Evolutionary conservation across 768 basidiomycete species (phyloP).

Genomic region (Paxillus involutus): DNA sequence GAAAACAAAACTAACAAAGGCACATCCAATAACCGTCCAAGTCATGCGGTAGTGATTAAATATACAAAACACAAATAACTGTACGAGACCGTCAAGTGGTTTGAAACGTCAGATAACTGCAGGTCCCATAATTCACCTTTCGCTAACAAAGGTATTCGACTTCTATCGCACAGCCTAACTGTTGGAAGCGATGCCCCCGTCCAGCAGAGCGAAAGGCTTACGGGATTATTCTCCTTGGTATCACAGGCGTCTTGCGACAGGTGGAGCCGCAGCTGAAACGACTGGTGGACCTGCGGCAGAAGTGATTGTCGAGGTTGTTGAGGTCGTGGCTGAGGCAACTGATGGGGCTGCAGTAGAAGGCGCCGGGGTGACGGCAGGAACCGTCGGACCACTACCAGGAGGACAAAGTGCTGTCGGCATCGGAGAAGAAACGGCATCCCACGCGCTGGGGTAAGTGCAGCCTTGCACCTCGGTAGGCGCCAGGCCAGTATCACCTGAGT

Average conservation of each 20-base stretch:
- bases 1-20: background rate
- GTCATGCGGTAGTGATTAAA: background rate
- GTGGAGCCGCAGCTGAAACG: too few relatives aligned
- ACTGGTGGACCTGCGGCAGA: too few relatives aligned
- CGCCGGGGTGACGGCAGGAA: slow-evolving; percentile 1
- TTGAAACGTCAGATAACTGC: background rate
- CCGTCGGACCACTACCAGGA: slow-evolving; percentile 6
- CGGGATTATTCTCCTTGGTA: background rate
- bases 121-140: background rate
- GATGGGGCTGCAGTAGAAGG: background rate
- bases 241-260: too few relatives aligned
- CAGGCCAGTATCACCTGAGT: slow-evolving; percentile 46
- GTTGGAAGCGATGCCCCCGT: background rate
- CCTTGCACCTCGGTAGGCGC: slow-evolving; percentile 62
- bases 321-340: background rate
- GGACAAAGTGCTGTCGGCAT: slow-evolving; percentile 48
- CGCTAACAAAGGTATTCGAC: background rate
- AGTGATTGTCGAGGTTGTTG: background rate
- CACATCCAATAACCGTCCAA: background rate
- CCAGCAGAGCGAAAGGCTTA: background rate
- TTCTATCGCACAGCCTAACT: background rate
- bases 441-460: slow-evolving; percentile 65
- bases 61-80: background rate
- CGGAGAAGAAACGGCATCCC: slow-evolving; percentile 53
- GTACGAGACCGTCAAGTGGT: background rate